Evolutionary conservation across 2,329 filamentous ascomycete species (phyloP), one percentile per base, ranked within the genome.

Genomic region (Magnaporthiopsis rhizophila): DNA sequence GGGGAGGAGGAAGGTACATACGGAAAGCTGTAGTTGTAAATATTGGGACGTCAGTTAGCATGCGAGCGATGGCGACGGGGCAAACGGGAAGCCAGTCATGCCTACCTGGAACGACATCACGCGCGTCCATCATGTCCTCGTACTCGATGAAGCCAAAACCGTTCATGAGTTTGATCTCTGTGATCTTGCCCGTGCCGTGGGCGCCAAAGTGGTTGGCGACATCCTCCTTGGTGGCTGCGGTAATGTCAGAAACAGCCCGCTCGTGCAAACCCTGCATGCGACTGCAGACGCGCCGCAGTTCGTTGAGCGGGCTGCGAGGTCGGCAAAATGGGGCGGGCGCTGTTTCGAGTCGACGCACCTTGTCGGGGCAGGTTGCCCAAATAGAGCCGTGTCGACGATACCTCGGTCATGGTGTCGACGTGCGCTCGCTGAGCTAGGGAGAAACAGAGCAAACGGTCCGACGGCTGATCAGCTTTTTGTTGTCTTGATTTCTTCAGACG

Each of bases 141-240:
- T 98, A 99, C 79, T 99, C 95, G 76, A 99, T 97, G 83, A 99
- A 99, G 76, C 95, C 95, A 76, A 99, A 99, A 74, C 95, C 95
- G 76, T 97, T 98, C 95, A 99, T 99, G 69, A 99, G 87, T 83
- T 99, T 99, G 81, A 99, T 94, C 82, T 99, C 95, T 71, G 90
- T 95, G 76, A 99, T 98, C 77, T 97, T 92, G 77, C 95, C 95
- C 71, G 92, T 94, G 75, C 94, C 95, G 87, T 97, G 92, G 74
- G 88, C 92, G 77, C 89, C 89, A 81, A 99, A 99, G 79, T 98
- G 94, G 73, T 88, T 87, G 81, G 98, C 93, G 77, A 99, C 90
- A 77, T 99, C 94, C 79, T 91, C 88, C 83, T 98, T 98, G 79
- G 93, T 97, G 81, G 91, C 93, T 60, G 64, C 50, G 28, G 50